These are phyloP conservation scores for Nemania sp. DNA, from an alignment of 2,329 filamentous ascomycete species.

Conservation along the genomic window DNA sequence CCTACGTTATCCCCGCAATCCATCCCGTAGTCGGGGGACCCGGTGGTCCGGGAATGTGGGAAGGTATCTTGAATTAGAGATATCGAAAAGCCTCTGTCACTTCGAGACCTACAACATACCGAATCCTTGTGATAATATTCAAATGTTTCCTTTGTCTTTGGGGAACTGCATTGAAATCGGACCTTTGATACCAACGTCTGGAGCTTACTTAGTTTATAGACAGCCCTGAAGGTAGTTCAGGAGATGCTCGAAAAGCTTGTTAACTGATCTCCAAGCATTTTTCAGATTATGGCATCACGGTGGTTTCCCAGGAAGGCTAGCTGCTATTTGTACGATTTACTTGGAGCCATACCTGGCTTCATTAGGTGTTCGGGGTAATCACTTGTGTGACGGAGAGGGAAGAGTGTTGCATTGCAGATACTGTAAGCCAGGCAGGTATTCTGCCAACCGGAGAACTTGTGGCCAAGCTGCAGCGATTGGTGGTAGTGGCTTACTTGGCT, in stretches of 20 bases:
- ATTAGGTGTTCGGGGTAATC: conserved; percentile 39
- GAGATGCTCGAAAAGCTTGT: conserved; percentile 46
- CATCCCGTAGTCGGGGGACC: conserved; percentile 55
- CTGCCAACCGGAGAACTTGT: conserved; percentile 13
- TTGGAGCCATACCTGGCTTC: conserved; percentile 25
- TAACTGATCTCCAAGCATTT: conserved; percentile 46
- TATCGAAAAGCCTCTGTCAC: conserved; percentile 14
- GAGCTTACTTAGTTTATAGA: conserved; percentile 41
- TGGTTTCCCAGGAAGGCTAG: conserved; percentile 31
- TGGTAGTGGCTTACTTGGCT: conserved; percentile 27
- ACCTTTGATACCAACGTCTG: conserved; percentile 40
- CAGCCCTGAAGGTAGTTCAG: conserved; percentile 39
- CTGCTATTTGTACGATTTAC: conserved; percentile 38
- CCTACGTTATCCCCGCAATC: conserved; percentile 50
- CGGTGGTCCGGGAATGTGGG: conserved; percentile 68
- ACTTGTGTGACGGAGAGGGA: conserved; percentile 23
- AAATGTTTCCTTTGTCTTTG: conserved; percentile 39
- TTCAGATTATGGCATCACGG: conserved; percentile 44
- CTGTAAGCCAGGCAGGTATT: conserved; percentile 23
- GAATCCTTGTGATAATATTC: conserved; percentile 38
- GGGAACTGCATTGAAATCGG: conserved; percentile 29
- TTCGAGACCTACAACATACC: conserved; percentile 18
- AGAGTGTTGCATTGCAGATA: conserved; percentile 18
- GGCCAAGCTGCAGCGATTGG: conserved; percentile 29
- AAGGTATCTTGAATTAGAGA: conserved; percentile 60